Conservation (phyloP, 441 rosid genomes). For the Monsonia emarginata region DNA sequence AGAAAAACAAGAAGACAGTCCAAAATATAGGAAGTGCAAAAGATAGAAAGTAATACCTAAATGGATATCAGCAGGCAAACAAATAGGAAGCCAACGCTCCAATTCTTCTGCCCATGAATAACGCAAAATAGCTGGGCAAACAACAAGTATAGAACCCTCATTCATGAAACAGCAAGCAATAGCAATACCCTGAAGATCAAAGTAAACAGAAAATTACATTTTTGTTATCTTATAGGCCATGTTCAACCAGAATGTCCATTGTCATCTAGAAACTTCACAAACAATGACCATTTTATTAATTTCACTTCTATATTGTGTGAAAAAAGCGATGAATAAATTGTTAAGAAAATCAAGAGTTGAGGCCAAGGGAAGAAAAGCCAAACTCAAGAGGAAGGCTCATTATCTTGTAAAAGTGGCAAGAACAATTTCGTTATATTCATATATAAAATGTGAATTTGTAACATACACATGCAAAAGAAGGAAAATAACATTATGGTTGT, state of each 20-base stretch:
- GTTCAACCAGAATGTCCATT: not conserved
- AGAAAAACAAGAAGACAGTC: not conserved
- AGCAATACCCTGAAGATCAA: conserved; percentile 65
- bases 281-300: not conserved
- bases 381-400: not conserved
- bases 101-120: conserved; percentile 90
- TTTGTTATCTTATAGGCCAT: conserved; percentile 14
- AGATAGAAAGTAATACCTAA: conserved; percentile 44
- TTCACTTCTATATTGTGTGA: not conserved
- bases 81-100: conserved; percentile 85
- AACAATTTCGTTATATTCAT: not conserved
- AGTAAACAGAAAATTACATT: conserved; percentile 5
- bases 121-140: conserved; percentile 86
- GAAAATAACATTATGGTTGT: not conserved
- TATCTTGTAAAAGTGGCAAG: not conserved
- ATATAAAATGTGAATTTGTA: not conserved
- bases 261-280: not conserved
- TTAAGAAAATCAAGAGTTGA: too few species aligned
- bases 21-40: not conserved
- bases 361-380: not conserved
- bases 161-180: conserved; percentile 74
- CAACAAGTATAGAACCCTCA: conserved; percentile 78
- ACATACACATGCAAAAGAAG: not conserved
- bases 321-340: too few species aligned
- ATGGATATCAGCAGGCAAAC: conserved; percentile 84